Evolutionary conservation across 2,329 filamentous ascomycete genomes (phyloP).

Genomic region (Trichoderma pleuroti): DNA sequence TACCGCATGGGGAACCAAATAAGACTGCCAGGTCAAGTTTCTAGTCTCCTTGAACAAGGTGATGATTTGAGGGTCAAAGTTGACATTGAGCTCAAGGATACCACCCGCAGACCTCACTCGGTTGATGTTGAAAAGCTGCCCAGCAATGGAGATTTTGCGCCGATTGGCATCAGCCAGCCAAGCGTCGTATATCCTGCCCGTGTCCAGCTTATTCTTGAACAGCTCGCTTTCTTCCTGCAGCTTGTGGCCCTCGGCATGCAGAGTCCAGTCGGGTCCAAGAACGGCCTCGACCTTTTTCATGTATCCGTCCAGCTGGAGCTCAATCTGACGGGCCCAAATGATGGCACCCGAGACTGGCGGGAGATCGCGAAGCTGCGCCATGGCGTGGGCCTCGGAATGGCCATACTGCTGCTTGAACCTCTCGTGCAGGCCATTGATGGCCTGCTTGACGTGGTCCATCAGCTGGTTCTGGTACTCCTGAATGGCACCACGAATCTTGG

Average conservation of each 20-base stretch:
- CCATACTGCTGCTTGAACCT: conserved; percentile 99
- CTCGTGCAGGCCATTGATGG: conserved; percentile 89
- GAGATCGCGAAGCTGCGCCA: conserved; percentile 94
- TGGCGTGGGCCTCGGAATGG: conserved; percentile 94
- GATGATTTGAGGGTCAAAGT: conserved; percentile 96
- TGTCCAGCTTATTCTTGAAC: conserved; percentile 95
- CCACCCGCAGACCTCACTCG: conserved; percentile 90
- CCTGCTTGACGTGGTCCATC: conserved; percentile 95
- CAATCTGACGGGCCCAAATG: conserved; percentile 96
- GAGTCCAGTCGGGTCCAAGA: conserved; percentile 86
- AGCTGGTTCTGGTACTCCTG: conserved; percentile 97
- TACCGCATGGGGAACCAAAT: conserved; percentile 88
- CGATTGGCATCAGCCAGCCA: conserved; percentile 90
- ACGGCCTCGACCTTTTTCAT: conserved; percentile 99
- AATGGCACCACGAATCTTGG: conserved; percentile 98
- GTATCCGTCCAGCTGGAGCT: conserved; percentile 90
- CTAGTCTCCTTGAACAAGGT: conserved; percentile 98
- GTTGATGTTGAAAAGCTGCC: conserved; percentile 84
- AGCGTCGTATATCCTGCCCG: conserved; percentile 87
- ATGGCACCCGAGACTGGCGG: conserved; percentile 96
- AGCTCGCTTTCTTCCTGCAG: conserved; percentile 85
- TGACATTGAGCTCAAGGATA: conserved; percentile 81
- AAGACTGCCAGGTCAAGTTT: conserved; percentile 93
- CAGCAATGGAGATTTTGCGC: conserved; percentile 86
- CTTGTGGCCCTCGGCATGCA: conserved; percentile 93